These are phyloP conservation scores for Ogataea trehaloabstinens DNA, from an alignment of 805 yeast genomes.

Conservation along the genomic window DNA sequence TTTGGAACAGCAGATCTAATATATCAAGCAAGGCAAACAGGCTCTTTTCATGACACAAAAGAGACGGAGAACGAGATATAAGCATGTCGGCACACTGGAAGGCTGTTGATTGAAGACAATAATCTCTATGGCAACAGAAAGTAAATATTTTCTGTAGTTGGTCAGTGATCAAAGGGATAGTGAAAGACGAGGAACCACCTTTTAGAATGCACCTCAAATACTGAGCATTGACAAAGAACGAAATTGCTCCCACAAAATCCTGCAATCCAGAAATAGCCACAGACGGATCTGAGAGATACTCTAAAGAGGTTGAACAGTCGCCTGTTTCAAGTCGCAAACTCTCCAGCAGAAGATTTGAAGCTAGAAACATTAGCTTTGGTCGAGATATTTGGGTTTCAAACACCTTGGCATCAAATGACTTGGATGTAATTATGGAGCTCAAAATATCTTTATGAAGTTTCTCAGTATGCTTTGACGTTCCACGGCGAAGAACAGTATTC, in stretches of 20 bases:
- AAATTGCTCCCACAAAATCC: slow-evolving; percentile 62
- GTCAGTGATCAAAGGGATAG: slow-evolving; percentile 56
- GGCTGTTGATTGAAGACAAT: slow-evolving; percentile 74
- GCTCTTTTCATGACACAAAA: slow-evolving; percentile 71
- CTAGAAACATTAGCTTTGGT: slow-evolving; percentile 81
- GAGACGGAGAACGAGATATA: slow-evolving; percentile 65
- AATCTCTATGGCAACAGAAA: slow-evolving; percentile 75
- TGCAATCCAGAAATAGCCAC: slow-evolving; percentile 65
- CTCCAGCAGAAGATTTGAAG: slow-evolving; percentile 80
- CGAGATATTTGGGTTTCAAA: slow-evolving; percentile 53
- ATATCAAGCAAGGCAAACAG: slow-evolving; percentile 80
- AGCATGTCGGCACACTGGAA: slow-evolving; percentile 71
- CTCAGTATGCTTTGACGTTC: slow-evolving; percentile 78
- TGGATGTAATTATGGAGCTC: slow-evolving; percentile 47
- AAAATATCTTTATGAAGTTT: slow-evolving; percentile 69
- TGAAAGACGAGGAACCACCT: slow-evolving; percentile 55
- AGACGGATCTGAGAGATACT: slow-evolving; percentile 86
- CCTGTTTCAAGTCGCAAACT: slow-evolving; percentile 76
- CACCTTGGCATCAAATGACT: slow-evolving; percentile 42
- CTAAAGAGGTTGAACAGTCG: slow-evolving; percentile 71
- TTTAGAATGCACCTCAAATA: slow-evolving; percentile 51
- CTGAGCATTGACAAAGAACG: slow-evolving; percentile 55
- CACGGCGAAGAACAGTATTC: slow-evolving; percentile 86
- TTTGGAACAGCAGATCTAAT: slow-evolving; percentile 70
- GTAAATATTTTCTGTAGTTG: slow-evolving; percentile 70